These are phyloP conservation scores for Sclerotinia nivalis DNA, from an alignment of 2,329 filamentous ascomycete species.

Conservation along the genomic window DNA sequence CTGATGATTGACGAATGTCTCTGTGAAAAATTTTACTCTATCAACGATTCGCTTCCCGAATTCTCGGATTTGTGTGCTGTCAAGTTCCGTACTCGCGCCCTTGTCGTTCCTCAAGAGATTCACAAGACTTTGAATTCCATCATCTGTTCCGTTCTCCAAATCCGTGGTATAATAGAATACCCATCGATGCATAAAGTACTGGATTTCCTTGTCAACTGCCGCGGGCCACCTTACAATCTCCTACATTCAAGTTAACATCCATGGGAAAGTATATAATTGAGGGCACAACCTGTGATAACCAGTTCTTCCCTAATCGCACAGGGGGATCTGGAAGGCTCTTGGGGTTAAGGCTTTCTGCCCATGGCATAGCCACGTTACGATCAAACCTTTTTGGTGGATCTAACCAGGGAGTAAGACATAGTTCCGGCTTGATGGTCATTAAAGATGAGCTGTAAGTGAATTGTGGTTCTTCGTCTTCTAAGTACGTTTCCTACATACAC, in stretches of 20 bases:
- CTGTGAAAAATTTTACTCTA: constrained; percentile 21
- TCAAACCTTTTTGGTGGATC: constrained; percentile 23
- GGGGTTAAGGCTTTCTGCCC: constrained; percentile 16
- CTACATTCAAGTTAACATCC: constrained; percentile 9
- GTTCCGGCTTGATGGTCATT: constrained; percentile 14
- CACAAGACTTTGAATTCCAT: constrained; percentile 16
- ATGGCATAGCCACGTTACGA: constrained; percentile 17
- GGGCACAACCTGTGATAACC: constrained; percentile 22
- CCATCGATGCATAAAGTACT: constrained; percentile 23
- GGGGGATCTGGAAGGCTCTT: constrained; percentile 7
- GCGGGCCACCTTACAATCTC: constrained; percentile 17
- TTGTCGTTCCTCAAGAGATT: constrained; percentile 8
- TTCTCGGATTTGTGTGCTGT: constrained; percentile 7
- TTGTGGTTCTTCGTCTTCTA: constrained; percentile 13
- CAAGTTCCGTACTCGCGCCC: not conserved
- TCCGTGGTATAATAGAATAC: constrained; percentile 13
- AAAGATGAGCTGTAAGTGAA: constrained; percentile 17
- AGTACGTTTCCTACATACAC: constrained; percentile 5
- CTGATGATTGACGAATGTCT: constrained; percentile 19
- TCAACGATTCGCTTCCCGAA: constrained; percentile 17
- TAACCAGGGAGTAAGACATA: constrained; percentile 22
- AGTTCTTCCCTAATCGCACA: constrained; percentile 9
- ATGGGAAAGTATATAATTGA: not conserved
- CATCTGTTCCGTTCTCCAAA: constrained; percentile 18
- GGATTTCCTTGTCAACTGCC: constrained; percentile 14